Percentiles rank a stretch among this genome's conserved stretches.
phyloP scores from a whole-genome alignment of 176 grass and related monocot genomes.

The Luzula sylvatica region DNA sequence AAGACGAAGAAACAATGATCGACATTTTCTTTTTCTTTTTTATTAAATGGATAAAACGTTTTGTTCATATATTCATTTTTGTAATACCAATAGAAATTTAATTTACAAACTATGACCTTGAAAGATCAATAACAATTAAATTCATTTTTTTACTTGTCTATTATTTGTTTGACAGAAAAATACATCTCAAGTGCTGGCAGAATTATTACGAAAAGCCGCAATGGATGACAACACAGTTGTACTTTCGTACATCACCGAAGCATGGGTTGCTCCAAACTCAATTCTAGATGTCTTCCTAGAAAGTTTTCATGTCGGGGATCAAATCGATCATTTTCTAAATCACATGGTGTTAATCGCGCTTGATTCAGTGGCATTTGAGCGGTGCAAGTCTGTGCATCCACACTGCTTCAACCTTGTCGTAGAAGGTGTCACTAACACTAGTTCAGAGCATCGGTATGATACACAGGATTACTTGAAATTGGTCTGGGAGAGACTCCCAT shows the following conservation, averaged over 20 bases:
- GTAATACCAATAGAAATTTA: too few species aligned
- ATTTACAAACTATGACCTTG: too few species aligned
- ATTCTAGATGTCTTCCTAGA: slow-evolving; percentile 51
- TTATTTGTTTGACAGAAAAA: too few species aligned
- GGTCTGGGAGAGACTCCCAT: slow-evolving; percentile 44
- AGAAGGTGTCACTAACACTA: slow-evolving; percentile 25
- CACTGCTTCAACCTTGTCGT: slow-evolving; percentile 40
- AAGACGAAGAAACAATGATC: too few species aligned
- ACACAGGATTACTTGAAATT: slow-evolving; percentile 45
- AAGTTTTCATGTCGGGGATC: slow-evolving; percentile 40
- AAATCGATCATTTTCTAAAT: slow-evolving; percentile 27
- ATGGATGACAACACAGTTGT: slow-evolving; percentile 43
- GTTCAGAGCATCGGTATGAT: slow-evolving; percentile 14
- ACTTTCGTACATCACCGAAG: slow-evolving; percentile 35
- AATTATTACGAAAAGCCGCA: slow-evolving; percentile 23
- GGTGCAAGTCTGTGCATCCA: slow-evolving; percentile 37
- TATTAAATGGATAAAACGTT: too few species aligned
- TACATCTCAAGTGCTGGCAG: not conserved
- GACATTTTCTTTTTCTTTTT: not conserved
- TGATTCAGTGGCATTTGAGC: slow-evolving; percentile 25
- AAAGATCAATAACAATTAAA: too few species aligned
- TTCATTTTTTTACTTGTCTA: not conserved
- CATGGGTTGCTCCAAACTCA: slow-evolving; percentile 38
- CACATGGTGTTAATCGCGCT: slow-evolving; percentile 44
- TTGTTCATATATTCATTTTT: too few species aligned